Percentiles rank a stretch among this genome's conserved stretches.
Conservation (phyloP, 2,329 filamentous ascomycete genomes). For the Monosporascus sp. region DNA sequence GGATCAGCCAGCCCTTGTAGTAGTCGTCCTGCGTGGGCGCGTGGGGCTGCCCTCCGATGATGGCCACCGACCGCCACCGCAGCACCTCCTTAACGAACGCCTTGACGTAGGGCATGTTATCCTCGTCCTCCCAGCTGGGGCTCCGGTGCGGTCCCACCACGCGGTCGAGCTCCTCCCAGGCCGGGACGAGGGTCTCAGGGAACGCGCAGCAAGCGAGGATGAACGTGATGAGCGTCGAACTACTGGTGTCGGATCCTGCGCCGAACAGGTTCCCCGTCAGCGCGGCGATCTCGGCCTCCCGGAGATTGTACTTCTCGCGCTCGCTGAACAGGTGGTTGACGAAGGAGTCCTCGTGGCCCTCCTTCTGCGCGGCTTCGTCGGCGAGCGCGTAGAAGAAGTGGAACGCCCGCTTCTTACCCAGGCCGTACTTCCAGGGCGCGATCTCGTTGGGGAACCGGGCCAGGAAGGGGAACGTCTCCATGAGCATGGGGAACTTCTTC, state of each 20-base stretch:
- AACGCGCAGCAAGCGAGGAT: slow-evolving; percentile 45
- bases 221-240: slow-evolving; percentile 40
- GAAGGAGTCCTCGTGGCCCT: slow-evolving; percentile 32
- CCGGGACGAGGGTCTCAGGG: slow-evolving; percentile 39
- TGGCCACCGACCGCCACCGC: slow-evolving; percentile 49
- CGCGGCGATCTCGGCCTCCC: slow-evolving; percentile 37
- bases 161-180: slow-evolving; percentile 46
- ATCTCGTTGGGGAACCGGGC: slow-evolving; percentile 42
- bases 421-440: slow-evolving; percentile 44
- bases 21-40: slow-evolving; percentile 40
- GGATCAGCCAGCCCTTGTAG: slow-evolving; percentile 44
- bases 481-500: slow-evolving; percentile 49
- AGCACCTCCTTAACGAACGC: slow-evolving; percentile 51
- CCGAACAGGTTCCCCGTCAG: slow-evolving; percentile 44
- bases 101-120: slow-evolving; percentile 45
- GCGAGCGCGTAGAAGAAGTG: slow-evolving; percentile 49
- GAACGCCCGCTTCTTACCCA: slow-evolving; percentile 40
- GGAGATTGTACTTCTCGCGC: slow-evolving; percentile 38
- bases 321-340: slow-evolving; percentile 43
- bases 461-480: slow-evolving; percentile 49
- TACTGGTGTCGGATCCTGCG: slow-evolving; percentile 44
- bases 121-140: slow-evolving; percentile 42
- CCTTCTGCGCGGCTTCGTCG: slow-evolving; percentile 39
- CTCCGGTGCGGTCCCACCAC: slow-evolving; percentile 42
- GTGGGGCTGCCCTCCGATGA: slow-evolving; percentile 46